These are phyloP conservation scores for Leccinum ochraceum DNA, from an alignment of 768 basidiomycete species.

Conservation along the genomic window DNA sequence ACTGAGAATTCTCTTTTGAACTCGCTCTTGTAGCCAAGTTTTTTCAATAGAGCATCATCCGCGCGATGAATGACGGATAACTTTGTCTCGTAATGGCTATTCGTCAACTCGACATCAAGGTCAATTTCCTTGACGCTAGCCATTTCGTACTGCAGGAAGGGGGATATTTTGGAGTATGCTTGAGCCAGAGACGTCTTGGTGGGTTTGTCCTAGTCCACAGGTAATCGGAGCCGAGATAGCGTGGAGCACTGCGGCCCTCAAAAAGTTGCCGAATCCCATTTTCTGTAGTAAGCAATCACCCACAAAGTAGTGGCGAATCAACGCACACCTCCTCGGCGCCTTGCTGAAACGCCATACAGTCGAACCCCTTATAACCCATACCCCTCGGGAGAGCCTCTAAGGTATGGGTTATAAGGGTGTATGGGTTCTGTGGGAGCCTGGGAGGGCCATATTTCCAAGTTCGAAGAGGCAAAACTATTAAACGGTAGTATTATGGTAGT, in stretches of 20 bases:
- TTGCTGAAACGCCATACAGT: neutral
- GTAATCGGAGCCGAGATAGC: neutral
- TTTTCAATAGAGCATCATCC: constrained; percentile 18
- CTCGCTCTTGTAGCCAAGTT: constrained; percentile 29
- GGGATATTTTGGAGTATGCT: neutral
- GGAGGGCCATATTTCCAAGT: no score
- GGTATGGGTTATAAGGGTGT: no score
- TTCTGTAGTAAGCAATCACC: neutral
- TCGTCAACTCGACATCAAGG: constrained; percentile 1
- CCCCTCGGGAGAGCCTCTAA: no score
- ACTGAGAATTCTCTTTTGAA: constrained; percentile 28
- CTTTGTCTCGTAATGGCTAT: constrained; percentile 4
- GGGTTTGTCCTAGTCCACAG: constrained; percentile 1
- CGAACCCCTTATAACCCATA: no score
- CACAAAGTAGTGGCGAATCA: no score
- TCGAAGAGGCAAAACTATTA: no score
- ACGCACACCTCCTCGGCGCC: neutral
- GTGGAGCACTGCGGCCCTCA: neutral
- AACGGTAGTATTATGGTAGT: no score
- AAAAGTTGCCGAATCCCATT: neutral
- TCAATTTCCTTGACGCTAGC: neutral
- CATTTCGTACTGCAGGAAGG: constrained; percentile 9
- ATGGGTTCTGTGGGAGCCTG: no score
- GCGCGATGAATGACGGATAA: constrained; percentile 14
- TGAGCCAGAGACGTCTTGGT: neutral